Percentiles rank a stretch among this genome's conserved stretches.
Conservation (phyloP, 495 filamentous ascomycete species). For the Pseudoneurospora amorphoporcata region DNA sequence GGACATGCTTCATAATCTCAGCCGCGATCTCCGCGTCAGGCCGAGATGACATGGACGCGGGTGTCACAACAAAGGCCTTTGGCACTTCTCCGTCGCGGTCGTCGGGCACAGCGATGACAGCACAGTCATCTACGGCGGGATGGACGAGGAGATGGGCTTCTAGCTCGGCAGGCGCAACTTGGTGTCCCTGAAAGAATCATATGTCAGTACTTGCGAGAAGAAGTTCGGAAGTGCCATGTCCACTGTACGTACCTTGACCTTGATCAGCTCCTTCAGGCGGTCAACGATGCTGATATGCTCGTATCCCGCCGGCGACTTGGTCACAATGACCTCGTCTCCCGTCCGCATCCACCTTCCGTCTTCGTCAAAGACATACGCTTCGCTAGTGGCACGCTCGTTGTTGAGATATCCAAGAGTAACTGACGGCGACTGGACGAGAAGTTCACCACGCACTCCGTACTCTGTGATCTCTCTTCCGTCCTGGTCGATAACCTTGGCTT, state of each 20-base stretch:
- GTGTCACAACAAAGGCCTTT: slow-evolving; percentile 80
- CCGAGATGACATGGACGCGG: slow-evolving; percentile 47
- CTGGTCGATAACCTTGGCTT: slow-evolving; percentile 58
- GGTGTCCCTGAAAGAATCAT: slow-evolving; percentile 48
- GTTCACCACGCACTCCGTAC: slow-evolving; percentile 71
- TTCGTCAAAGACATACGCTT: slow-evolving; percentile 66
- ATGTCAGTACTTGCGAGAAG: neutral
- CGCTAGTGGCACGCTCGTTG: slow-evolving; percentile 71
- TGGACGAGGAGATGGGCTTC: slow-evolving; percentile 83
- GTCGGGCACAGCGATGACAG: slow-evolving; percentile 73
- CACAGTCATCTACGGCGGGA: slow-evolving; percentile 69
- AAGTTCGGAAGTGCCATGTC: neutral
- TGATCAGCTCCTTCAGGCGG: slow-evolving; percentile 88
- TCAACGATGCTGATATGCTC: slow-evolving; percentile 83
- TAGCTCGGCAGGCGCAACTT: slow-evolving; percentile 88
- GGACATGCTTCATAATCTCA: slow-evolving; percentile 65
- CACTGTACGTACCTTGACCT: slow-evolving; percentile 60
- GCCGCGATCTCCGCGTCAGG: slow-evolving; percentile 40
- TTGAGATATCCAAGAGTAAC: slow-evolving; percentile 76
- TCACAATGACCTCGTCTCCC: slow-evolving; percentile 72
- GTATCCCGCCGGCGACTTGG: slow-evolving; percentile 47
- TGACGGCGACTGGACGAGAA: slow-evolving; percentile 64
- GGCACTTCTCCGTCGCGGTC: slow-evolving; percentile 70
- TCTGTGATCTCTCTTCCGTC: slow-evolving; percentile 68
- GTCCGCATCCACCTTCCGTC: slow-evolving; percentile 72